Evolutionary conservation across 192 early-diverging fungal genomes (phyloP).

Genomic region (Lunasporangiospora selenospora): DNA sequence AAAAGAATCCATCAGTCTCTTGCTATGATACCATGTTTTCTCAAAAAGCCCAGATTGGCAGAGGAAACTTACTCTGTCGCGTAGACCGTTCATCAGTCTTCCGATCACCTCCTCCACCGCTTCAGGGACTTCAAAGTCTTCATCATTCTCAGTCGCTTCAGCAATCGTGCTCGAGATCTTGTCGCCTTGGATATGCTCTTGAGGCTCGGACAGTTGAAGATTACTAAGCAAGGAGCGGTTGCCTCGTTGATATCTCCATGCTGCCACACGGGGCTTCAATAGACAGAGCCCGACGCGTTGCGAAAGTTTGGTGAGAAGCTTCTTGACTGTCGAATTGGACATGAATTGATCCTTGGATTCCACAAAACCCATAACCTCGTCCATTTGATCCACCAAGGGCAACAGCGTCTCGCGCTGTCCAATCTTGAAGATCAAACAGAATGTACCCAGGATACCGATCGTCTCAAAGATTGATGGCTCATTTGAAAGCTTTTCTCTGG

Average conservation of each 20-base stretch:
- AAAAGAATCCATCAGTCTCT: not conserved
- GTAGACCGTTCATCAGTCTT: slow-evolving; percentile 80
- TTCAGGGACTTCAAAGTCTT: slow-evolving; percentile 80
- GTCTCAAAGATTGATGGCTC: slow-evolving; percentile 36
- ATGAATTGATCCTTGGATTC: slow-evolving; percentile 60
- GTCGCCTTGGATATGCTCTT: slow-evolving; percentile 4
- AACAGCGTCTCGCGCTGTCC: slow-evolving; percentile 69
- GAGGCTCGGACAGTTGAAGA: slow-evolving; percentile 21
- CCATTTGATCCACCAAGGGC: slow-evolving; percentile 55
- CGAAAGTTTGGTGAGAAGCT: slow-evolving; percentile 81
- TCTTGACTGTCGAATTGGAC: slow-evolving; percentile 78
- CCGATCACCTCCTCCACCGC: slow-evolving; percentile 85
- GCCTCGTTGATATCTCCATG: slow-evolving; percentile 78
- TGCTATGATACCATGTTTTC: not conserved
- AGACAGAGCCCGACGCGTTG: slow-evolving; percentile 86
- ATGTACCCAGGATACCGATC: slow-evolving; percentile 66
- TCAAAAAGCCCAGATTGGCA: not conserved
- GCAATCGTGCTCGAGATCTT: slow-evolving; percentile 37
- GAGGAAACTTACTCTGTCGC: slow-evolving; percentile 69
- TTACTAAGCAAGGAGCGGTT: slow-evolving; percentile 65
- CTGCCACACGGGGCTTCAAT: slow-evolving; percentile 71
- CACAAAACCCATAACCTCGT: slow-evolving; percentile 49
- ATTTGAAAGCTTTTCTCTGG: slow-evolving; percentile 34
- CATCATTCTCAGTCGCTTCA: slow-evolving; percentile 58
- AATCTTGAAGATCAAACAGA: slow-evolving; percentile 74